A percentile compares a stretch with the other conserved stretches of the same genome.
Evolutionary conservation across 371 early-diverging fungal genomes (phyloP).

Genomic region (Actinomucor elegans): DNA sequence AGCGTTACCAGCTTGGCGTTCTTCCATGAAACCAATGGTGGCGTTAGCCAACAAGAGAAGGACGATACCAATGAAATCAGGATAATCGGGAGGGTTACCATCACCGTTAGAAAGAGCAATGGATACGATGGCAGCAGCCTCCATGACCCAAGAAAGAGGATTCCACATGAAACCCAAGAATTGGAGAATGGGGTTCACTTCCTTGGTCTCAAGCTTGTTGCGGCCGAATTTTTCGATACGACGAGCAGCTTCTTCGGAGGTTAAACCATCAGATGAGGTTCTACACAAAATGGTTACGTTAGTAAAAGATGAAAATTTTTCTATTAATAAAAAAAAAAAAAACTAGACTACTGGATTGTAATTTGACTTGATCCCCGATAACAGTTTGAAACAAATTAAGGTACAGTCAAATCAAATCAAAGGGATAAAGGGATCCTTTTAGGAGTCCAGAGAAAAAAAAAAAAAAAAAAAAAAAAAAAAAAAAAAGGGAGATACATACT

Average conservation of each 20-base stretch:
- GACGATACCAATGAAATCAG: conserved; percentile 84
- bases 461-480: conserved; percentile 5
- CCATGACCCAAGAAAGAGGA: conserved; percentile 82
- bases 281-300: conserved; percentile 28
- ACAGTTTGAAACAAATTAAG: conserved; percentile 9
- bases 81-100: conserved; percentile 73
- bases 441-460: background rate
- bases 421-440: background rate
- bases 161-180: conserved; percentile 90
- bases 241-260: conserved; percentile 62
- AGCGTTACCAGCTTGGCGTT: conserved; percentile 78
- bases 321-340: conserved; percentile 9
- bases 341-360: conserved; percentile 1
- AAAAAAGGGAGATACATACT: conserved; percentile 38
- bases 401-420: conserved; percentile 1
- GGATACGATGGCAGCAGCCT: conserved; percentile 74
- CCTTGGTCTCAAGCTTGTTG: conserved; percentile 74
- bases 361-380: conserved; percentile 1
- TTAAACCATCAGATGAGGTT: conserved; percentile 63
- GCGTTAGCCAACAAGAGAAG: conserved; percentile 82
- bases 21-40: conserved; percentile 85
- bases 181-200: conserved; percentile 78
- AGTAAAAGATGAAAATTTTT: conserved; percentile 8
- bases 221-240: conserved; percentile 69
- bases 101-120: conserved; percentile 73